phyloP scores from a whole-genome alignment of 768 basidiomycete genomes.

The Lentinula sp. region DNA sequence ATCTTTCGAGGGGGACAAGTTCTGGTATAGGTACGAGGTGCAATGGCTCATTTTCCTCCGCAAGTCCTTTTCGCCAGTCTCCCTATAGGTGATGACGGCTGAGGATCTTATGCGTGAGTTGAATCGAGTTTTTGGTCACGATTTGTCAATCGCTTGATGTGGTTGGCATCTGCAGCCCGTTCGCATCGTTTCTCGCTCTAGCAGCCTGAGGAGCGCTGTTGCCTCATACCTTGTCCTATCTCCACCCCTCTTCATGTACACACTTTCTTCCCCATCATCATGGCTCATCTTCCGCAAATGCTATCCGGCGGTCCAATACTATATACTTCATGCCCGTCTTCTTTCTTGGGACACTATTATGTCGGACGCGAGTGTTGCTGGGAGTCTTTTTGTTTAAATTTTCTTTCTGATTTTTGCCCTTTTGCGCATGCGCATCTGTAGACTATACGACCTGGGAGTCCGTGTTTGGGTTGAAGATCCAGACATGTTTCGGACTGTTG shows the following conservation, averaged over 20 bases:
- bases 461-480: background rate
- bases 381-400: background rate
- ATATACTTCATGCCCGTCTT: background rate
- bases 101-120: background rate
- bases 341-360: background rate
- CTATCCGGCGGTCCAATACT: background rate
- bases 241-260: too few species aligned
- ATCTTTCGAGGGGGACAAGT: background rate
- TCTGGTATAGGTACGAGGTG: background rate
- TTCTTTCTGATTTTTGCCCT: background rate
- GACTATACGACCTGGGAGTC: background rate
- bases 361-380: background rate
- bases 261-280: background rate
- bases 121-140: background rate
- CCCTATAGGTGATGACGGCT: conserved; percentile 3
- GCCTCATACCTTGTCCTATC: background rate
- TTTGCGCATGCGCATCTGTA: conserved; percentile 7
- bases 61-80: conserved; percentile 1
- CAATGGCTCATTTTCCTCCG: background rate
- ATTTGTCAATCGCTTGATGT: background rate
- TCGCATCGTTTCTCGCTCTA: conserved; percentile 1
- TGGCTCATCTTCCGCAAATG: background rate
- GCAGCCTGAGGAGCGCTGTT: background rate
- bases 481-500: background rate
- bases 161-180: background rate